Evolutionary conservation across 2,329 filamentous ascomycete species (phyloP), one percentile per base, ranked within the genome.

Genomic region (Colletotrichum tropicicola): DNA sequence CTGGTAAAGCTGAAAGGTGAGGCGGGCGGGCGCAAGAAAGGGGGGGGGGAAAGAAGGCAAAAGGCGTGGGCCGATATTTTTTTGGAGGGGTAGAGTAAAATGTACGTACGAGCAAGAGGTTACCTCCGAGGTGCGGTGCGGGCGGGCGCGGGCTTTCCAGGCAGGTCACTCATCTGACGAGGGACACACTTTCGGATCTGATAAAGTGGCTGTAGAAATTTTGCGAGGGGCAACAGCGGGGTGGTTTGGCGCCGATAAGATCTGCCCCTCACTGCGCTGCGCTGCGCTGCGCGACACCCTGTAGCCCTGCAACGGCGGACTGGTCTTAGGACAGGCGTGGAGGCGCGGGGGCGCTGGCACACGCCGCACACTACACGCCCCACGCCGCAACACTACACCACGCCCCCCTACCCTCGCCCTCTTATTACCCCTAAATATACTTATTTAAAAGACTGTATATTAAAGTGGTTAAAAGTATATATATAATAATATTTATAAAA

Each of bases 141-240:
- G 23, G 39, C 25, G 32, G 52, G 39, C 25, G 51, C 35, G 37
- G 17, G 23, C 39, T n/a, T n/a, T n/a, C n/a, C n/a, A 15, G 55
- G 13, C 32, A 23, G 47, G 47, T 44, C 25, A 43, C 13, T 53
- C 13, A n/a, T 15, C 25, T 56, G 30, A 27, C 27, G 25, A 13
- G n/a, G n/a, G n/a, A n/a, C n/a, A n/a, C n/a, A n/a, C n/a, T n/a
- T 45, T 48, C 49, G 41, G 51, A 65, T 65, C 62, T 65, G 54
- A 65, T 59, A 59, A 67, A 59, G 62, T 39, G 13, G 19, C 23
- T 32, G 27, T 59, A 64, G 28, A 64, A 64, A 65, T 43, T 59
- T 64, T 55, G 60, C 41, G 66, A 66, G 62, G 52, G 64, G 66
- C 66, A 66, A 48, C 49, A 47, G 64, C 66, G 66, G 66, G 61